Base-by-base conservation (phyloP, 2,329 filamentous ascomycete species). In the Pseudocercospora fuligena region DNA sequence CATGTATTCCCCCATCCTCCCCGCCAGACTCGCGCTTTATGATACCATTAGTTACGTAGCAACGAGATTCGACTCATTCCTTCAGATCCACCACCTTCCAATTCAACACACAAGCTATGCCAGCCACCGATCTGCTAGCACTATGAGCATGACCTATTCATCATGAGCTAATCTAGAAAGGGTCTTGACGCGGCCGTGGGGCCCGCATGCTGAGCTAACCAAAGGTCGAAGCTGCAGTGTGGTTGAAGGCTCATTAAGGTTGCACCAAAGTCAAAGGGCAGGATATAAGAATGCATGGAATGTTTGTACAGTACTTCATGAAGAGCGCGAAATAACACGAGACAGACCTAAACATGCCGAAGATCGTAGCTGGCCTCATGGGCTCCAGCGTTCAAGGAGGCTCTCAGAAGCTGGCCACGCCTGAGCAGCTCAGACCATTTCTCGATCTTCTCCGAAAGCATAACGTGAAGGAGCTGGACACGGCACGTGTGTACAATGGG, bases 401-500 rank as follows among this genome's bases (percentile, higher is more conserved):
- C 29, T 74, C 74, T 51, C 59, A 63, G 3, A 66, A 65, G n/a
- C 59, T 73, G 40, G 62, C 70, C 1, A 65, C 68, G 11, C 23
- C 64, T 5, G 66, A 67, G 23, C 70, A 73, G 43, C 61, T 76
- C 3, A 54, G 53, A n/a, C 65, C 73, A 14, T 74, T 81, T 43
- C 71, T 81, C 11, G 61, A 70, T 25, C 66, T 72, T 16, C 76
- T 79, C 67, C 72, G 73, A 53, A 60, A 67, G 1, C 73, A 79
- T 67, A 70, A 73, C 11, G 73, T 81, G 63, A 70, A 57, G 16
- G 76, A 79, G 27, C 70, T 81, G 57, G 80, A 81, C 66, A 81
- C 78, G 0, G 77, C 79, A 5, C 77, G 78, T 23, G 72, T 79
- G 59, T 81, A 81, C 72, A 79, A 78, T 56, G 47, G 59, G n/a